Evolutionary conservation across 2,329 filamentous ascomycete species (phyloP).

Genomic region (Alternaria alternata): DNA sequence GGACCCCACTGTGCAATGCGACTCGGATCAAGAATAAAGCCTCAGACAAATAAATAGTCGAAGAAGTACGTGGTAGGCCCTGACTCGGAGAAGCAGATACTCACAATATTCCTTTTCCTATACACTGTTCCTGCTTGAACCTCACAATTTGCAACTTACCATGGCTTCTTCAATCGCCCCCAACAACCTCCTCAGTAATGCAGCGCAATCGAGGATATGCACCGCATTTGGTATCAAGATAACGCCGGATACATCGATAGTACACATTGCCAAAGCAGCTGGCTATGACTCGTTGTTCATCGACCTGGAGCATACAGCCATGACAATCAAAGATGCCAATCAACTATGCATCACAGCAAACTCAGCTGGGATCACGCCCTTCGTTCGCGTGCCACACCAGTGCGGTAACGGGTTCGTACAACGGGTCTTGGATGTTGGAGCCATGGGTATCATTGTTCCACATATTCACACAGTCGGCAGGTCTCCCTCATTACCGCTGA

Average conservation of each 20-base stretch:
- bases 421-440: conserved; percentile 44
- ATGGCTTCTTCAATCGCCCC: not conserved
- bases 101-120: too few species aligned
- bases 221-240: conserved; percentile 34
- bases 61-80: too few species aligned
- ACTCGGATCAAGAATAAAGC: too few species aligned
- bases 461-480: conserved; percentile 15
- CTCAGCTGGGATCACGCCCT: conserved; percentile 19
- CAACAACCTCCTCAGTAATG: not conserved
- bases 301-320: conserved; percentile 50
- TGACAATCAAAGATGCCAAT: conserved; percentile 44
- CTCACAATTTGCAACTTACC: not conserved
- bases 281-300: conserved; percentile 52
- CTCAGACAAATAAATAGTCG: too few species aligned
- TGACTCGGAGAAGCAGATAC: too few species aligned
- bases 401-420: conserved; percentile 37
- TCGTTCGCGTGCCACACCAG: too few species aligned
- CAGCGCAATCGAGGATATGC: not conserved
- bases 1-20: too few species aligned
- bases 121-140: not conserved
- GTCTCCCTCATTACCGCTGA: not conserved
- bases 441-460: conserved; percentile 17
- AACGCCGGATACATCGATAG: conserved; percentile 36
- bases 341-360: conserved; percentile 40
- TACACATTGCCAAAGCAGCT: conserved; percentile 46